Evolutionary conservation across 148 eudicot genomes (phyloP).

Genomic region (Rhododendron vialii): DNA sequence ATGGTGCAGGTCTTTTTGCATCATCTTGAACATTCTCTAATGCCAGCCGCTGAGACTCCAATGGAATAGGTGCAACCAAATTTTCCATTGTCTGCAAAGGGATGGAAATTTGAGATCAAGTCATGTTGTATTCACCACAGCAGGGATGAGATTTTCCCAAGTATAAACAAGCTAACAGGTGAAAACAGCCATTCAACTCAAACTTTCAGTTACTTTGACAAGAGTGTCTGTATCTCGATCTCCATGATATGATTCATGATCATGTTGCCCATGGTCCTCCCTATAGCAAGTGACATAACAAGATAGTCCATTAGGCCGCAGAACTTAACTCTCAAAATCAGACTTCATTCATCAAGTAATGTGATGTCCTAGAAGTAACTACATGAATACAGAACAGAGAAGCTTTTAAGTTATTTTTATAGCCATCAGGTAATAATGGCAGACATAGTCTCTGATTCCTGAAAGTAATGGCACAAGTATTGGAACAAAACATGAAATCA

Average conservation of each 20-base stretch:
- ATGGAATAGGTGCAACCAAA: constrained; percentile 63
- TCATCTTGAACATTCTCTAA: constrained; percentile 40
- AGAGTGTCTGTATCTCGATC: constrained; percentile 93
- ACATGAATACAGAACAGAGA: background rate
- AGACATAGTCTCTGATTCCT: background rate
- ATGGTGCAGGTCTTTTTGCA: constrained; percentile 72
- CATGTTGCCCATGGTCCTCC: constrained; percentile 78
- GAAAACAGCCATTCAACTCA: background rate
- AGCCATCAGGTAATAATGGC: background rate
- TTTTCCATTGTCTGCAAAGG: constrained; percentile 63
- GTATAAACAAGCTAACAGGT: background rate
- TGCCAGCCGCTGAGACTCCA: constrained; percentile 39
- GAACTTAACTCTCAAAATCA: constrained; percentile 6
- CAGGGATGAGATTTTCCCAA: background rate
- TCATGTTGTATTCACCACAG: background rate
- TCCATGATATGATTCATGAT: constrained; percentile 92
- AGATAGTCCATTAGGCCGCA: background rate
- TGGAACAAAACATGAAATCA: background rate
- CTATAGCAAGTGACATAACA: constrained; percentile 26
- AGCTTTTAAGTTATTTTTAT: background rate
- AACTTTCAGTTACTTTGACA: constrained; percentile 43
- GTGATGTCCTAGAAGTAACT: background rate
- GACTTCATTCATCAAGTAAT: constrained; percentile 3
- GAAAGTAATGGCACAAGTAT: background rate
- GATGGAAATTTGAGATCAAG: constrained; percentile 16